Conservation (phyloP, 2,329 filamentous ascomycete species). For the Aspergillus flavus region DNA sequence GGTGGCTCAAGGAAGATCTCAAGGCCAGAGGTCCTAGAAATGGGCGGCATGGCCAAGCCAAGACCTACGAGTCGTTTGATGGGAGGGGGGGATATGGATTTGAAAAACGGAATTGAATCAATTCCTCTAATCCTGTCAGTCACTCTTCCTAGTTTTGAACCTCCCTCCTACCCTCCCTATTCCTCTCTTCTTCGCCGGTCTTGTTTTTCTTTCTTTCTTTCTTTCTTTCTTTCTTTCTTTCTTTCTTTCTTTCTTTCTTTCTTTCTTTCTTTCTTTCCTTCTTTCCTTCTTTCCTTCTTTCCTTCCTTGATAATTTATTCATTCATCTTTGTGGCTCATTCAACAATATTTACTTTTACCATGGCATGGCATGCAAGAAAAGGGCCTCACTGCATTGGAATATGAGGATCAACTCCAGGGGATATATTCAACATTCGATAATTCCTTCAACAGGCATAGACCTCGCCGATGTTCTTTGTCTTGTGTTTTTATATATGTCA, state of each 20-base stretch:
- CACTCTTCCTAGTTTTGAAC: neutral
- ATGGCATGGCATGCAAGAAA: conserved; percentile 21
- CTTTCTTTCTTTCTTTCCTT: neutral
- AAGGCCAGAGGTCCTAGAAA: conserved; percentile 75
- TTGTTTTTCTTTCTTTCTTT: neutral
- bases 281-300: neutral
- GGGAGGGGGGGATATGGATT: conserved; percentile 67
- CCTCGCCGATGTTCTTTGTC: conserved; percentile 5
- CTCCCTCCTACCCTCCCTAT: conserved; percentile 1
- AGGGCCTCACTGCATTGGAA: conserved; percentile 23
- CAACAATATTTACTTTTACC: conserved; percentile 32
- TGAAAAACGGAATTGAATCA: conserved; percentile 46
- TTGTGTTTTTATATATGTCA: conserved; percentile 20
- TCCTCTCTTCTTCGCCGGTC: neutral
- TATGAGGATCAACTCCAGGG: conserved; percentile 19
- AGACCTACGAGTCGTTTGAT: conserved; percentile 56
- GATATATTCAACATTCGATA: conserved; percentile 33
- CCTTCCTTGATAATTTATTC: neutral
- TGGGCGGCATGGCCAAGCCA: conserved; percentile 55
- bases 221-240: neutral
- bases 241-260: neutral
- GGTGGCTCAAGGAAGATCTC: conserved; percentile 83
- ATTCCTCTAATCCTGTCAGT: conserved; percentile 5
- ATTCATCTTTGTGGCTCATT: conserved; percentile 19
- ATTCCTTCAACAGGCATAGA: conserved; percentile 26